phyloP scores from a whole-genome alignment of 2,329 filamentous ascomycete genomes.

The Stenocarpella maydis region DNA sequence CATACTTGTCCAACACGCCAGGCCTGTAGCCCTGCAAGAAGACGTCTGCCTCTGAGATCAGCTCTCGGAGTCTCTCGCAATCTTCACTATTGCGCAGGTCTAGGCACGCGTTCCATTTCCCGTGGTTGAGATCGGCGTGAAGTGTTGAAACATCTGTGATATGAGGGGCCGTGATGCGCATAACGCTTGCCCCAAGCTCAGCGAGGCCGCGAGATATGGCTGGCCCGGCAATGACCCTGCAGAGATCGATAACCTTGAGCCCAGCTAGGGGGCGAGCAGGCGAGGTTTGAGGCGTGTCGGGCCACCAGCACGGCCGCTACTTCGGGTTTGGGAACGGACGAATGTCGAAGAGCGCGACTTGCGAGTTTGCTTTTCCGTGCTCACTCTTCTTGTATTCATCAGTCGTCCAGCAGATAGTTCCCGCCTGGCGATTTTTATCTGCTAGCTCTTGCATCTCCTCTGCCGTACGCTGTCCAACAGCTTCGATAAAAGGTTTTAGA shows the following conservation, averaged over 20 bases:
- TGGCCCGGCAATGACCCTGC: slow-evolving; percentile 56
- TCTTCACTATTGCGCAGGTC: slow-evolving; percentile 51
- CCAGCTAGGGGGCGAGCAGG: slow-evolving; percentile 50
- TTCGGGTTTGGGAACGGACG: slow-evolving; percentile 40
- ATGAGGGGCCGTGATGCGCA: slow-evolving; percentile 52
- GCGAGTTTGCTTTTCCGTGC: slow-evolving; percentile 40
- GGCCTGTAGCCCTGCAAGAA: slow-evolving; percentile 62
- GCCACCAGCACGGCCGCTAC: slow-evolving; percentile 51
- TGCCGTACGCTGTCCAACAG: slow-evolving; percentile 38
- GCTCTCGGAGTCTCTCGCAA: slow-evolving; percentile 46
- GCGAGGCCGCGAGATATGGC: slow-evolving; percentile 52
- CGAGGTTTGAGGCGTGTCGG: slow-evolving; percentile 41
- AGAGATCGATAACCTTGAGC: slow-evolving; percentile 59
- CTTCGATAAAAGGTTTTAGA: not conserved
- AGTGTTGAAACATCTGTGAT: slow-evolving; percentile 52
- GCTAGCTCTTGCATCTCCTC: slow-evolving; percentile 39
- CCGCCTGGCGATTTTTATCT: slow-evolving; percentile 40
- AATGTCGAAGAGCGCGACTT: slow-evolving; percentile 39
- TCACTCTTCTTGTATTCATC: slow-evolving; percentile 41
- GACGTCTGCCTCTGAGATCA: slow-evolving; percentile 59
- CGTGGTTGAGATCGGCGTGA: slow-evolving; percentile 52
- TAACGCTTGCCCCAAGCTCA: slow-evolving; percentile 55
- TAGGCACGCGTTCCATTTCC: slow-evolving; percentile 54
- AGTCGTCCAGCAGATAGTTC: slow-evolving; percentile 41
- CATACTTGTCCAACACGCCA: slow-evolving; percentile 50